phyloP scores from a whole-genome alignment of 2,329 filamentous ascomycete species.

The Zymoseptoria tritici region DNA sequence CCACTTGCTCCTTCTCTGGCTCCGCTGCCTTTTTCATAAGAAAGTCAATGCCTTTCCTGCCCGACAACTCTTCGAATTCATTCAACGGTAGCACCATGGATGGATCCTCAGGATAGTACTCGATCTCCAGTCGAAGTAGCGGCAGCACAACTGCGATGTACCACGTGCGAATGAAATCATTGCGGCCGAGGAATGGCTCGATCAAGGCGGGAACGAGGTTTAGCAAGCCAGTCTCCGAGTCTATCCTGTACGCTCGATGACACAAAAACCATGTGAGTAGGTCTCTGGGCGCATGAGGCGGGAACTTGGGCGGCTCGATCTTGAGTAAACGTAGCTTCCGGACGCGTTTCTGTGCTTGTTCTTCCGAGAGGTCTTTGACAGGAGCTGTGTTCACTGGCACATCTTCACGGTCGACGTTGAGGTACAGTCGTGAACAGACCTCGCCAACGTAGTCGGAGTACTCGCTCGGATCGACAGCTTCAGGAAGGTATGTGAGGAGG shows the following conservation, averaged over 20 bases:
- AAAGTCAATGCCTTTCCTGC: constrained; percentile 51
- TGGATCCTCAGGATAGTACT: constrained; percentile 55
- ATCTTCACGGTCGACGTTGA: constrained; percentile 35
- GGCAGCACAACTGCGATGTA: constrained; percentile 62
- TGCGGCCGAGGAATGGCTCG: constrained; percentile 58
- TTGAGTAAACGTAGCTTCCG: constrained; percentile 56
- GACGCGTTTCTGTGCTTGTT: constrained; percentile 56
- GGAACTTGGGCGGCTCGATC: constrained; percentile 46
- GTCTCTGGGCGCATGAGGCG: constrained; percentile 46
- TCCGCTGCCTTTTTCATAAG: constrained; percentile 53
- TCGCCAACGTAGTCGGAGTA: constrained; percentile 58
- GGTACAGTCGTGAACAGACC: constrained; percentile 45
- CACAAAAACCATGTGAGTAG: constrained; percentile 57
- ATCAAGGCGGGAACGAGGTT: constrained; percentile 61
- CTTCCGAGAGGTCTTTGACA: constrained; percentile 54
- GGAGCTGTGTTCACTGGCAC: constrained; percentile 46
- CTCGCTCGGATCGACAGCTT: constrained; percentile 54
- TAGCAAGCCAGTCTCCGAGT: constrained; percentile 64
- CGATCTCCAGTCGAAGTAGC: constrained; percentile 58
- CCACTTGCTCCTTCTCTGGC: constrained; percentile 23
- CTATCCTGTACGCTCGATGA: constrained; percentile 60
- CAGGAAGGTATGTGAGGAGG: constrained; percentile 69
- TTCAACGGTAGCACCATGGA: constrained; percentile 53
- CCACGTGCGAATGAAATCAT: constrained; percentile 58
- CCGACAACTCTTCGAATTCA: constrained; percentile 56